Base-by-base conservation (phyloP, 768 basidiomycete species). In the Guyanaporus albipodus region DNA sequence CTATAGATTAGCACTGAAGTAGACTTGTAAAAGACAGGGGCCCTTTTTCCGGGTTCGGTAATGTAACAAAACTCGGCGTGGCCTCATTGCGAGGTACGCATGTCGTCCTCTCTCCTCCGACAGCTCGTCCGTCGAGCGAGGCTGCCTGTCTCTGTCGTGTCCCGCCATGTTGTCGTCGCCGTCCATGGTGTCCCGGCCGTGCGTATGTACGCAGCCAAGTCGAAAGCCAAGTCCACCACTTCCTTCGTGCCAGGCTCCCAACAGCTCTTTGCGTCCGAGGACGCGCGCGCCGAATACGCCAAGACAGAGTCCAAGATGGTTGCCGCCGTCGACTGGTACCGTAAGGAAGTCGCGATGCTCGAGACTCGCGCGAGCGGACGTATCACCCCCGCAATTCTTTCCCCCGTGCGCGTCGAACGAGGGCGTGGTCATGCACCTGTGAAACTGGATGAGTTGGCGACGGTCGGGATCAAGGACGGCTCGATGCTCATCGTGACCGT, bases 381-480 rank as follows among this genome's bases (percentile, higher is more conserved):
- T 22, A 76, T 92, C 49, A 87, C 85, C 0, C 85, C 90, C 1
- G 76, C 75, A 2, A 56, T 92, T 50, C 75, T 92, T 40, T 70
- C 80, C 11, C 77, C 83, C 0, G 85, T 92, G 6, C 75, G 78
- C 17, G 80, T 91, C 24, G 70, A 69, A 42, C 55, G 79, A 4
- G 73, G 70, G 5, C 59, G 61, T 26, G 67, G 69, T 3, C 66
- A 69, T n/a, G n/a, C n/a, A 23, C 44, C 66, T 4, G 62, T 72
- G 35, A 71, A 64, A 35, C 64, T 92, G 29, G 82, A 89, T 33
- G 84, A 89, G 43, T 60, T 91, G 21, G 84, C 90, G 1, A 90
- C 89, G 0, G 78, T 92, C 17, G 89, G 90, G 8, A 80, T 92
- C 31, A 73, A 83, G 50, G 87, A 92, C 42, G 90, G 90, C 1